Evolutionary conservation across 2,329 filamentous ascomycete species (phyloP).

Genomic region (Pseudopithomyces chartarum): DNA sequence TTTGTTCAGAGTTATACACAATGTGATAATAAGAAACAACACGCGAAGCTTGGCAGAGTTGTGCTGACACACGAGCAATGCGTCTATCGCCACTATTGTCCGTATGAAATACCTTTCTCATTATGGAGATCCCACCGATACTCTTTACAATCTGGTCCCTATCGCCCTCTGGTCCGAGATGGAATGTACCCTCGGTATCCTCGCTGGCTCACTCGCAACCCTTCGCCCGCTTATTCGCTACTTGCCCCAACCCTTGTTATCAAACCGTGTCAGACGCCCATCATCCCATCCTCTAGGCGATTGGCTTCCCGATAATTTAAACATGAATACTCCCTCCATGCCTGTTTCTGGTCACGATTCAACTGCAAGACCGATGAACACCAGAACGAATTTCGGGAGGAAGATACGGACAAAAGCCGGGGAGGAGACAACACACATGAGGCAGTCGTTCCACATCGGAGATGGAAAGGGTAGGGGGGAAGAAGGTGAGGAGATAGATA

Average conservation of each 20-base stretch:
- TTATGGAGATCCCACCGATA: conserved; percentile 43
- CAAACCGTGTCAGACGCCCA: not conserved
- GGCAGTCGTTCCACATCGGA: not conserved
- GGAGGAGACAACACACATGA: not conserved
- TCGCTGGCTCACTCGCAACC: conserved; percentile 50
- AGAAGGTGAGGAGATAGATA: not conserved
- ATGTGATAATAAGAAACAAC: not conserved
- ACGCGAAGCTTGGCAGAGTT: not conserved
- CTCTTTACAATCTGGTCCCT: conserved; percentile 44
- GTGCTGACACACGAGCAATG: conserved; percentile 22
- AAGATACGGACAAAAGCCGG: not conserved
- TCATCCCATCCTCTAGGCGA: not conserved
- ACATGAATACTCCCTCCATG: not conserved
- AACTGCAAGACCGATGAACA: not conserved
- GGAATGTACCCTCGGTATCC: conserved; percentile 52
- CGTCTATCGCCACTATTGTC: conserved; percentile 40
- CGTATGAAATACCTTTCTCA: conserved; percentile 48
- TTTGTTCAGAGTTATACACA: not conserved
- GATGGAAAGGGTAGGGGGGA: not conserved
- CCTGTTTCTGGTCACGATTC: not conserved
- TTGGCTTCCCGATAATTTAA: not conserved
- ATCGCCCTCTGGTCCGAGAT: conserved; percentile 51
- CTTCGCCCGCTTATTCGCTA: conserved; percentile 46
- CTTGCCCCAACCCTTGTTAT: not conserved
- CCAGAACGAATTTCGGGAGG: not conserved